Evolutionary conservation across 768 basidiomycete species (phyloP).

Genomic region (Phaeotremella fagi): DNA sequence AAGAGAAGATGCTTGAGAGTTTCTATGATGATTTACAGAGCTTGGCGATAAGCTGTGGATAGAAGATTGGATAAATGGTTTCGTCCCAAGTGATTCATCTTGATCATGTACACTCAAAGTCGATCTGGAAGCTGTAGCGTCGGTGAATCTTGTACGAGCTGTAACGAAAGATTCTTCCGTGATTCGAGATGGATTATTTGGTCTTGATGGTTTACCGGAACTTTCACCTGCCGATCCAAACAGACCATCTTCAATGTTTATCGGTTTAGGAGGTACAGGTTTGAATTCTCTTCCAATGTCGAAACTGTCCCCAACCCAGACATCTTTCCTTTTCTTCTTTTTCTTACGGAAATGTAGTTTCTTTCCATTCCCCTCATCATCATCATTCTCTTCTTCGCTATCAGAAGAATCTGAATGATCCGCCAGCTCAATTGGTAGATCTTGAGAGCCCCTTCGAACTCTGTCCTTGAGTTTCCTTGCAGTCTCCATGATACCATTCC

Average conservation of each 20-base stretch:
- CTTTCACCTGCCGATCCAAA: neutral
- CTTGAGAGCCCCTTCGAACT: neutral
- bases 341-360: conserved; percentile 10
- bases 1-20: conserved; percentile 23
- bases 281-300: conserved; percentile 40
- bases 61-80: neutral
- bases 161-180: conserved; percentile 42
- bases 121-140: conserved; percentile 5
- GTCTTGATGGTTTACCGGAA: conserved; percentile 5
- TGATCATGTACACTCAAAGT: conserved; percentile 1
- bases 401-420: conserved; percentile 2
- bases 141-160: conserved; percentile 26
- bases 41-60: neutral
- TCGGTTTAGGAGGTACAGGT: neutral
- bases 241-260: neutral
- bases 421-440: neutral
- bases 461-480: neutral
- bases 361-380: neutral
- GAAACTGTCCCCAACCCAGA: conserved; percentile 44
- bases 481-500: neutral
- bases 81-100: conserved; percentile 1
- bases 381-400: conserved; percentile 3
- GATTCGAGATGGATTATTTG: conserved; percentile 12
- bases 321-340: conserved; percentile 31
- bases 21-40: neutral